A percentile compares a stretch with the other conserved stretches of the same genome.
phyloP scores from a whole-genome alignment of 2,329 filamentous ascomycete genomes.

The Pyrenophora tritici-repentis region DNA sequence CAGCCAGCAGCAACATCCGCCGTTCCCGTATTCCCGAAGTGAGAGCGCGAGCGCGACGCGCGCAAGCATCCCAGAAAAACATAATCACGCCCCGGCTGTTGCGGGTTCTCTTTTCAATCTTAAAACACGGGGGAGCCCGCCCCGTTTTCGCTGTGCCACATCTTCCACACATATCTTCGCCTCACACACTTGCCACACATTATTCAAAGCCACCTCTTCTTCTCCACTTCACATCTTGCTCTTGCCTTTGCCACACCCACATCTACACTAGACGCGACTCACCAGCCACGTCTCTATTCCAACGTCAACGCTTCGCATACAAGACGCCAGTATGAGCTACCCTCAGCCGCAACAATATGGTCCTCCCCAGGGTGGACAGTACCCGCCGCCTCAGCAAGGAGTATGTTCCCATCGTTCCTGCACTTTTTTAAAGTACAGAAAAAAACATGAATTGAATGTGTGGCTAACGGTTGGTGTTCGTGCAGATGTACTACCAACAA shows the following conservation, averaged over 20 bases:
- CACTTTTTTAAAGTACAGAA: background rate
- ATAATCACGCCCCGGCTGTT: background rate
- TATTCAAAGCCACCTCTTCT: slow-evolving; percentile 1
- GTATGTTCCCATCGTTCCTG: slow-evolving; percentile 25
- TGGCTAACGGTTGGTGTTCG: background rate
- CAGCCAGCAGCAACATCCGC: background rate
- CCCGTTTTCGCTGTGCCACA: slow-evolving; percentile 11
- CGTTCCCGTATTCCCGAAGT: slow-evolving; percentile 9
- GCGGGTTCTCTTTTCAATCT: background rate
- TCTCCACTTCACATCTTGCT: background rate
- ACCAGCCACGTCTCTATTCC: slow-evolving; percentile 24
- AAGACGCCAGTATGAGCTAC: slow-evolving; percentile 18
- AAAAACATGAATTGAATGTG: too few relatives aligned
- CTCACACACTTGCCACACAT: slow-evolving; percentile 8
- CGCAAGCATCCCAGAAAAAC: too few relatives aligned
- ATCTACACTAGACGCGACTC: slow-evolving; percentile 6
- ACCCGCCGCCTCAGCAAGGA: slow-evolving; percentile 39
- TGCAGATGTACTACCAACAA: slow-evolving; percentile 42
- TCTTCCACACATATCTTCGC: too few relatives aligned
- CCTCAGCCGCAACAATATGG: slow-evolving; percentile 28
- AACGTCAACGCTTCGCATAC: slow-evolving; percentile 11
- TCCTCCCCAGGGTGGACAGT: slow-evolving; percentile 30
- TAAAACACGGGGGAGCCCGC: slow-evolving; percentile 5
- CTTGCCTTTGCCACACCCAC: slow-evolving; percentile 8
- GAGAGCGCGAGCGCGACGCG: background rate